Percentiles rank a stretch among this genome's conserved stretches.
Conservation (phyloP, 2,329 filamentous ascomycete genomes). For the Neonectria punicea region DNA sequence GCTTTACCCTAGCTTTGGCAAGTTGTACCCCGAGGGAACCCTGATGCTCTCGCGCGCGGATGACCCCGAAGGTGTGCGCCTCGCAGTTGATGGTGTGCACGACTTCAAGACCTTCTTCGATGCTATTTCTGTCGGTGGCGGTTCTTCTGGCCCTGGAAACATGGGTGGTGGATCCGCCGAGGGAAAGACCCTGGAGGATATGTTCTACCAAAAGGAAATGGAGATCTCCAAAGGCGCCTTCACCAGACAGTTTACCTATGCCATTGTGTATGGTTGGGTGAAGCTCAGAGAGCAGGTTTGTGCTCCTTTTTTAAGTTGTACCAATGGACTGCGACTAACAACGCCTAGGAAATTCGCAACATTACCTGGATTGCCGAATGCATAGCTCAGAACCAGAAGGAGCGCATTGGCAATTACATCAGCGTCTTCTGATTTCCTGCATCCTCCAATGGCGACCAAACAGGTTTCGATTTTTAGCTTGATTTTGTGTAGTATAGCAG, state of each 20-base stretch:
- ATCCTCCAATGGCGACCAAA: conserved; percentile 29
- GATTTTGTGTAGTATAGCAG: conserved; percentile 57
- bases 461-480: conserved; percentile 43
- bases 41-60: conserved; percentile 95
- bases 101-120: conserved; percentile 99
- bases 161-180: conserved; percentile 84
- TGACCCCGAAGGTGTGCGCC: conserved; percentile 90
- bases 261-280: conserved; percentile 97
- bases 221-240: conserved; percentile 96
- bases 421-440: conserved; percentile 80
- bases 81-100: conserved; percentile 90
- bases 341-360: conserved; percentile 90
- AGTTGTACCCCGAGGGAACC: conserved; percentile 92
- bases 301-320: conserved; percentile 9
- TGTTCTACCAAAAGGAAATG: conserved; percentile 99
- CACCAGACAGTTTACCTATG: conserved; percentile 93
- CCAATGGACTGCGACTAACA: conserved; percentile 44
- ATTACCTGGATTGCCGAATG: conserved; percentile 99
- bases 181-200: conserved; percentile 90
- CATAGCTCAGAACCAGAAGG: conserved; percentile 99
- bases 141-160: conserved; percentile 79
- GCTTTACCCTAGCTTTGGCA: conserved; percentile 92
- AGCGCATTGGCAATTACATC: conserved; percentile 98
- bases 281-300: conserved; percentile 95
- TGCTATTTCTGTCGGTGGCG: conserved; percentile 81